phyloP scores from a whole-genome alignment of 768 basidiomycete species.

The Pleurotus tuoliensis region DNA sequence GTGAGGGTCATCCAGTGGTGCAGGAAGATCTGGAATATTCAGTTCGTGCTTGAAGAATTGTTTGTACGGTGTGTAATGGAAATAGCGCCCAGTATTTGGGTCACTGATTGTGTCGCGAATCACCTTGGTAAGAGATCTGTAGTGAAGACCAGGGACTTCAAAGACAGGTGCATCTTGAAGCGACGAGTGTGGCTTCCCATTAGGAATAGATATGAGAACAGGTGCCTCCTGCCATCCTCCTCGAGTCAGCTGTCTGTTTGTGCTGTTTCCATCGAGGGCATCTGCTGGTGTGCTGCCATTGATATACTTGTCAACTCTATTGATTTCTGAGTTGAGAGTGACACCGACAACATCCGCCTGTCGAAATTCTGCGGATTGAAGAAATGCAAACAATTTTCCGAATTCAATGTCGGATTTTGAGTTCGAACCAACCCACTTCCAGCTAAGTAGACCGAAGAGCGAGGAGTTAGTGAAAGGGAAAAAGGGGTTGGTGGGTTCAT shows the following conservation, averaged over 20 bases:
- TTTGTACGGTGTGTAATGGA: conserved; percentile 18
- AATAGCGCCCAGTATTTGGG: neutral
- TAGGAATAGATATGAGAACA: conserved; percentile 24
- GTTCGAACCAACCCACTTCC: too few species aligned
- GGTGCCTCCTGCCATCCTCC: conserved; percentile 14
- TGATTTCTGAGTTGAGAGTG: neutral
- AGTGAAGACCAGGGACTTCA: conserved; percentile 16
- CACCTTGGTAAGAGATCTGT: conserved; percentile 15
- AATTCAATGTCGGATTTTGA: neutral
- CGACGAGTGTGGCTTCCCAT: conserved; percentile 12
- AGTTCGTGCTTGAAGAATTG: conserved; percentile 11
- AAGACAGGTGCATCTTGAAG: conserved; percentile 13
- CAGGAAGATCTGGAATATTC: too few species aligned
- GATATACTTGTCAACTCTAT: neutral
- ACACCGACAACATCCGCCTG: neutral
- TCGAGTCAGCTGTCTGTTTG: neutral
- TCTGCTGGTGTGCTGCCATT: neutral
- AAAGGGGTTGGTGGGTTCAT: too few species aligned
- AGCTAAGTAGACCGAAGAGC: too few species aligned
- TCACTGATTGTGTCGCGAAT: conserved; percentile 12
- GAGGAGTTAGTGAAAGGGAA: too few species aligned
- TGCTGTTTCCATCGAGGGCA: neutral
- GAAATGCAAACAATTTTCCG: neutral
- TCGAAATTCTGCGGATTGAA: neutral
- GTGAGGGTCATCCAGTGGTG: neutral